Evolutionary conservation across 1,139 yeast genomes (phyloP), one percentile per base, ranked within the genome.

Genomic region (Wickerhamiella infanticola): DNA sequence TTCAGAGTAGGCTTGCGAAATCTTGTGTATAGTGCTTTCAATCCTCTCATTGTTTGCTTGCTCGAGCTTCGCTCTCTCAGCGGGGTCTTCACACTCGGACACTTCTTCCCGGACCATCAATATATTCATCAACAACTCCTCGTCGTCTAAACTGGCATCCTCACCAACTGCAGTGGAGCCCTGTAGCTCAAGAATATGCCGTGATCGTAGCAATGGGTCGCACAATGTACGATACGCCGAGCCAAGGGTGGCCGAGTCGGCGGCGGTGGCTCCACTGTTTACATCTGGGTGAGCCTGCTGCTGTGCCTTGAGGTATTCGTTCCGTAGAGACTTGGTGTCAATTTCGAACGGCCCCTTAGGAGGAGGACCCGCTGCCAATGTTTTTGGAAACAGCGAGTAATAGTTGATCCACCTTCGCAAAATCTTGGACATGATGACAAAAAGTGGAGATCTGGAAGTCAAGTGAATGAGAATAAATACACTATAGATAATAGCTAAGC

Each of bases 61-160:
- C 40, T 70, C 67, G 47, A 85, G 61, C 1, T 59, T 66, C 2
- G 66, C 72, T 45, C 82, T 66, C 46, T 82, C 94, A 3, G 68
- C 63, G 48, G 74, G 79, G 50, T 66, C 65, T 7, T 66, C 65
- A 1, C 86, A 79, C 58, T 76, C 75, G 52, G 81, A 85, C 47
- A 83, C 67, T 37, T 74, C 70, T 58, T 84, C 95, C 56, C 85
- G 88, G 1, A 84, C 79, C 54, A 85, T 93, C 62, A 88, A 67
- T 33, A 88, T 84, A 42, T 77, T 73, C 78, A 81, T 74, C 38
- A 84, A 63, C 58, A 81, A 66, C 24, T 67, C 72, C 50, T 81
- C 81, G 58, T 83, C 77, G 46, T 67, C 63, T 33, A 62, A 53
- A 7, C 60, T 52, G 39, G 53, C 61, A 43, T 56, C 58, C 45